Conservation (phyloP, 2,329 filamentous ascomycete species). For the Pseudogymnoascus sp. region DNA sequence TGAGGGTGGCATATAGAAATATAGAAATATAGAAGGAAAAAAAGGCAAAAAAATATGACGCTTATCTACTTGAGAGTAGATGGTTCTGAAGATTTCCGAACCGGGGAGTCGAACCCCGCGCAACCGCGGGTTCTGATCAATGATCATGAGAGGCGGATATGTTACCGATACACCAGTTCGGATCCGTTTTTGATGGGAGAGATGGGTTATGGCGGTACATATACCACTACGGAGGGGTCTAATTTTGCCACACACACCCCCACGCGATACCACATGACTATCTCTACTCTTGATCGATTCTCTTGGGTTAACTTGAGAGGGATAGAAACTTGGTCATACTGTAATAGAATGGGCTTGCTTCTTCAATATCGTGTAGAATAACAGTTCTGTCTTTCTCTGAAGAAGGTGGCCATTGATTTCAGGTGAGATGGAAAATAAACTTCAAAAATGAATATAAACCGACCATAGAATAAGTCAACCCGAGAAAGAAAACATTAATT, state of each 20-base stretch:
- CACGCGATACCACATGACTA: too few relatives aligned
- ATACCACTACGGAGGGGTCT: not conserved
- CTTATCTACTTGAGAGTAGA: not conserved
- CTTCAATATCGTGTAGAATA: not conserved
- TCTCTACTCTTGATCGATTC: not conserved
- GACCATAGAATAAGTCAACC: too few relatives aligned
- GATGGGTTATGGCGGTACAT: not conserved
- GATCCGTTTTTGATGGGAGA: conserved; percentile 5
- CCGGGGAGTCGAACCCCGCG: conserved; percentile 9
- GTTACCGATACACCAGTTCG: conserved; percentile 8
- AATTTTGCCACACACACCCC: not conserved
- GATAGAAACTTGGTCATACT: not conserved
- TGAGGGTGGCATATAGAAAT: not conserved
- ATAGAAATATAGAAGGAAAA: not conserved
- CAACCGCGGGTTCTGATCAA: conserved; percentile 8
- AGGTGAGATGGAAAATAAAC: not conserved
- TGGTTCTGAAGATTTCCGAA: conserved; percentile 9
- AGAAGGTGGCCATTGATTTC: not conserved
- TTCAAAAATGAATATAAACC: too few relatives aligned
- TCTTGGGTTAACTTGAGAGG: not conserved
- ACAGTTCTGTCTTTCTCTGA: not conserved
- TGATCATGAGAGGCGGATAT: conserved; percentile 8
- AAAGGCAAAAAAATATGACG: conserved; percentile 1
- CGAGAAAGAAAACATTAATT: not conserved
- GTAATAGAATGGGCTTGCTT: not conserved